Evolutionary conservation across 2,329 filamentous ascomycete genomes (phyloP).

Genomic region (Pestalotiopsis sp.): DNA sequence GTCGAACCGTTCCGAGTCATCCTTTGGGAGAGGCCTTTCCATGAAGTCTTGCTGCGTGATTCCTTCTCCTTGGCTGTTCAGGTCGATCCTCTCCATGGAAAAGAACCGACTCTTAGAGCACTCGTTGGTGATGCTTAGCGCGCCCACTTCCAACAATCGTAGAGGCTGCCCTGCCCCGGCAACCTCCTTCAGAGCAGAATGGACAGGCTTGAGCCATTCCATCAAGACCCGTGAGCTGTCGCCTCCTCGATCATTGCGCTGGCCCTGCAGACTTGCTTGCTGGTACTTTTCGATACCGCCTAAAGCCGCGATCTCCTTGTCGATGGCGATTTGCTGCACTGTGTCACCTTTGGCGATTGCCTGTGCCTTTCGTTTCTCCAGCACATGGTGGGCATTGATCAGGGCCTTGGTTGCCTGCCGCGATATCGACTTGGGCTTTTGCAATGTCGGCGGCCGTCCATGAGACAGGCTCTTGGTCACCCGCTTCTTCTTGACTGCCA

Average conservation of each 20-base stretch:
- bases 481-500: constrained; percentile 51
- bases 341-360: constrained; percentile 58
- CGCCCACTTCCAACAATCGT: constrained; percentile 85
- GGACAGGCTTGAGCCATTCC: constrained; percentile 57
- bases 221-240: constrained; percentile 68
- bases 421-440: constrained; percentile 59
- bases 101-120: constrained; percentile 76
- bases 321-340: constrained; percentile 45
- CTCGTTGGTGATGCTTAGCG: constrained; percentile 81
- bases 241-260: constrained; percentile 66
- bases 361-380: constrained; percentile 64
- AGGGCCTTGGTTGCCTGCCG: constrained; percentile 65
- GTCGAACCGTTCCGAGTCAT: constrained; percentile 72
- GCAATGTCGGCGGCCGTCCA: constrained; percentile 59
- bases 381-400: constrained; percentile 67
- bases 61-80: constrained; percentile 80
- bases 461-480: constrained; percentile 48
- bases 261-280: constrained; percentile 69
- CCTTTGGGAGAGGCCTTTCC: constrained; percentile 73
- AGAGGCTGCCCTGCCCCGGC: constrained; percentile 34
- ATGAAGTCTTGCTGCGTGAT: constrained; percentile 95
- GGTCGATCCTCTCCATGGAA: constrained; percentile 80
- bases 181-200: constrained; percentile 24
- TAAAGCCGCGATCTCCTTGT: constrained; percentile 56
- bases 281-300: constrained; percentile 68